Evolutionary conservation across 345 rosid genomes (phyloP), one percentile per base, ranked within the genome.

Genomic region (Salix koriyanagi): DNA sequence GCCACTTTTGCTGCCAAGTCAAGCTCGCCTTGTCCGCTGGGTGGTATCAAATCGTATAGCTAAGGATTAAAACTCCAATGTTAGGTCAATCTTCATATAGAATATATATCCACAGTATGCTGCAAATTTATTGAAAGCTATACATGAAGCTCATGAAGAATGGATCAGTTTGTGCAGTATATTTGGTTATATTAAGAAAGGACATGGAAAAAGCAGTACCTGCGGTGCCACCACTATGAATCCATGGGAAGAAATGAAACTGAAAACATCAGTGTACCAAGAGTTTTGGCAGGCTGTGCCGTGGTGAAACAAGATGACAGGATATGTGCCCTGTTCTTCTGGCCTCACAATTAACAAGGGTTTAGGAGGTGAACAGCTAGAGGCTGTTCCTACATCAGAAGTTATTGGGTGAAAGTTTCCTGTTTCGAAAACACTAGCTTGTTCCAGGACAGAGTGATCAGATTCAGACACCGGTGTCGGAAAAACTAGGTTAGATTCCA

Each of bases 191-290:
- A 72, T 23, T 62, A 21, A 25, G 15, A 54, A 18, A n/a, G 21
- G 12, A 60, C 2, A 69, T 32, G 34, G 34, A 65, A 4, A 48
- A 21, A 21, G 58, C n/a, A 0, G 25, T 79, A 83, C 90, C 88
- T 79, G 90, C 48, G 89, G 90, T 69, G 90, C 85, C 4, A 84
- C 85, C 39, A 86, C 21, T 32, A 86, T 84, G 79, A 75, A 86
- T 15, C 89, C 91, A 69, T 88, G 82, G 19, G 88, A 88, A 60
- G 87, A 76, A 7, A 86, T 73, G 72, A 62, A 84, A 2, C 60
- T 34, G 34, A 84, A 73, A 67, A 88, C 77, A 28, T 74, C 62
- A n/a, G 84, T 44, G 67, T 86, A 86, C 80, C 67, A 73, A 42
- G 58, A 10, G 74, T 77, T 86, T 1, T 7, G 21, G 34, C 83